phyloP scores from a whole-genome alignment of 495 filamentous ascomycete genomes.

The Daldinia loculata region DNA sequence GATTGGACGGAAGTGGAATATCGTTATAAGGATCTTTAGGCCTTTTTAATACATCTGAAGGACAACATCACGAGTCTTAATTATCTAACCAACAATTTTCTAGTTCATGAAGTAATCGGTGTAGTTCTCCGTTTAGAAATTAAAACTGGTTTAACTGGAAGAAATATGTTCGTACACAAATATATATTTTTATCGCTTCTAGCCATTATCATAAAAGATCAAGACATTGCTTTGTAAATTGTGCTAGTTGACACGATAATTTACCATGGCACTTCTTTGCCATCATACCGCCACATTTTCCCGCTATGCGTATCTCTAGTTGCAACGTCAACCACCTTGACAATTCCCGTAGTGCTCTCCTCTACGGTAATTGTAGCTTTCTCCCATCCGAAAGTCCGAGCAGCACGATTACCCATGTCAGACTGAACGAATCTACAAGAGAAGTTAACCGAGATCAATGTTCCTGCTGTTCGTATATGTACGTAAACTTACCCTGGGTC shows the following conservation, averaged over 20 bases:
- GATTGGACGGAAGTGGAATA: no score
- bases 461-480: not conserved
- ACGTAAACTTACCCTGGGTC: slow-evolving; percentile 38
- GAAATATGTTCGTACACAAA: no score
- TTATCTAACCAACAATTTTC: not conserved
- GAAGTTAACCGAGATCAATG: not conserved
- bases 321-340: slow-evolving; percentile 46
- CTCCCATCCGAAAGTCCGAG: slow-evolving; percentile 9
- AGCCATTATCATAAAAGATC: no score
- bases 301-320: slow-evolving; percentile 39
- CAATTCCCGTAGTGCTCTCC: slow-evolving; percentile 41
- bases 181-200: no score
- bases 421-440: slow-evolving; percentile 53
- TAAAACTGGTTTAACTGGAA: no score
- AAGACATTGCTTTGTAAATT: no score
- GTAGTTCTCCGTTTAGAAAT: no score
- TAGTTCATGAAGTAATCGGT: no score
- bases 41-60: no score
- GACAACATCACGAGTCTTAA: not conserved
- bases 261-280: slow-evolving; percentile 15
- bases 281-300: slow-evolving; percentile 26
- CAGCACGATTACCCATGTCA: slow-evolving; percentile 51
- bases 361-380: slow-evolving; percentile 44
- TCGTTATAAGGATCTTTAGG: no score
- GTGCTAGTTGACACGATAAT: not conserved